phyloP scores from a whole-genome alignment of 257 asterid genomes.

The Solanum appendiculatum region DNA sequence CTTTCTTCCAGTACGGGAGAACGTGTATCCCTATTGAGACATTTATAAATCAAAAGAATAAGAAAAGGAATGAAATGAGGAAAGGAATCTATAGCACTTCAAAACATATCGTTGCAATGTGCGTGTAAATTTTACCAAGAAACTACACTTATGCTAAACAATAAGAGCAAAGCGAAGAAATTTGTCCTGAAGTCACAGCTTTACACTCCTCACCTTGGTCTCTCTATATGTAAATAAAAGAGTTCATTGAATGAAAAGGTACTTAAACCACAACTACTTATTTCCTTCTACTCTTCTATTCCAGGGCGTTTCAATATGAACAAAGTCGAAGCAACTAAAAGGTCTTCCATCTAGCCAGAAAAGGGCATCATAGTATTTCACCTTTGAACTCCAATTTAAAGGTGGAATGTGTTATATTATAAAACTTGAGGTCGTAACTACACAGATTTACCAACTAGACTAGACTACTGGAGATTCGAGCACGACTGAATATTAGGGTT shows the following conservation, averaged over 20 bases:
- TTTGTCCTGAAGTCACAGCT: neutral
- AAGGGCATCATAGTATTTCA: neutral
- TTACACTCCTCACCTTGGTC: neutral
- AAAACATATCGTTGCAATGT: neutral
- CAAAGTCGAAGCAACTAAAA: neutral
- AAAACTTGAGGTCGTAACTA: neutral
- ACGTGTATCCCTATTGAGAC: constrained; percentile 62
- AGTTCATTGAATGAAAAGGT: neutral
- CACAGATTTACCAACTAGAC: neutral
- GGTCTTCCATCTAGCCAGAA: neutral
- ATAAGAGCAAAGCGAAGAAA: neutral
- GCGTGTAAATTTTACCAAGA: neutral
- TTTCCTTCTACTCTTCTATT: neutral
- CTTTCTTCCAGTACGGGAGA: constrained; percentile 91
- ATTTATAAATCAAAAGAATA: neutral
- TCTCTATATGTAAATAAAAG: neutral
- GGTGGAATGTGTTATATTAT: neutral
- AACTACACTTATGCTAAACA: neutral
- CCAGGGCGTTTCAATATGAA: neutral
- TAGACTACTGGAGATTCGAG: neutral
- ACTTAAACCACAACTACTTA: neutral
- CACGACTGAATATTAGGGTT: neutral
- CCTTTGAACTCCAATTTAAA: neutral
- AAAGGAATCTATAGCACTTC: neutral
- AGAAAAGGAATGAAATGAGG: neutral